Percentiles rank a stretch among this genome's conserved stretches.
Evolutionary conservation across 2,329 filamentous ascomycete genomes (phyloP).

Genomic region (Botryotinia calthae): DNA sequence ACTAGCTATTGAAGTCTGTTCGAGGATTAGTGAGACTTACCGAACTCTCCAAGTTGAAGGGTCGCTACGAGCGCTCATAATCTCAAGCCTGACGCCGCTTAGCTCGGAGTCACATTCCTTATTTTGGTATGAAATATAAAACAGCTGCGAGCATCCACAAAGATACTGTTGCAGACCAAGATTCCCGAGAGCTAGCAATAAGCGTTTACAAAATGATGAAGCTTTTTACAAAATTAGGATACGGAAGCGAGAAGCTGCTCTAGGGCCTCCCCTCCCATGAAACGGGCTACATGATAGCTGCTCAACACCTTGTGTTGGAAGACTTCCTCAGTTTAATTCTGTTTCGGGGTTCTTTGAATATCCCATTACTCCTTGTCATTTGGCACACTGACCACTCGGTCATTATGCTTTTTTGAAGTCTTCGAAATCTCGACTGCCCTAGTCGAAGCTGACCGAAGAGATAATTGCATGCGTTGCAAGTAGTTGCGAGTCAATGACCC

Average conservation of each 20-base stretch:
- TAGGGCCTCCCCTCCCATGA: neutral
- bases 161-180: neutral
- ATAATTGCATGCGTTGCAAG: neutral
- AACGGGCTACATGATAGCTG: neutral
- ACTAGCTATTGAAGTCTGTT: neutral
- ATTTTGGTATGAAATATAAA: neutral
- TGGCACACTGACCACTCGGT: too few species aligned
- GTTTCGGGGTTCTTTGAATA: neutral
- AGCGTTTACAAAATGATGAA: accelerated
- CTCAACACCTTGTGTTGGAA: neutral
- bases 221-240: neutral
- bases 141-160: neutral
- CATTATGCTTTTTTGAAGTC: neutral
- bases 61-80: neutral
- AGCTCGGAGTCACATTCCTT: neutral
- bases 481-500: neutral
- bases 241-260: neutral
- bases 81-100: neutral
- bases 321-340: neutral
- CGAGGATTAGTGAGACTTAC: accelerated
- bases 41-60: accelerated
- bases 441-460: neutral
- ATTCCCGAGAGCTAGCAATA: neutral
- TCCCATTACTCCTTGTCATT: too few species aligned
- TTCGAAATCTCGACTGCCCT: neutral